Conservation (phyloP, 1,139 yeast species). For the Debaryomyces singareniensis region DNA sequence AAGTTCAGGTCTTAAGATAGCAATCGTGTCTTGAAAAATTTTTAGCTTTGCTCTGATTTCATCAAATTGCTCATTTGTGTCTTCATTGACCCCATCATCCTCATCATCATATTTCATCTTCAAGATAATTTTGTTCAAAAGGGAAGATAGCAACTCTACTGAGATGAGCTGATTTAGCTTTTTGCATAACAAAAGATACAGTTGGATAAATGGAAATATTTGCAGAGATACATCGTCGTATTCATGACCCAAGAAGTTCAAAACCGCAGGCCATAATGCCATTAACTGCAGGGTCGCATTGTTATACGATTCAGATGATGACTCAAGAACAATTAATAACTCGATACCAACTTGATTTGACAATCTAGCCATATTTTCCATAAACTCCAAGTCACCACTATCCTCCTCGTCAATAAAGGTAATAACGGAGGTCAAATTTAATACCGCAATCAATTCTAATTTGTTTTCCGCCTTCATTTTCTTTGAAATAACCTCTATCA, state of each 20-base stretch:
- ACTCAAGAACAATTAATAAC: constrained; percentile 57
- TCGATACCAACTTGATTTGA: constrained; percentile 74
- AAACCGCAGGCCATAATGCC: constrained; percentile 62
- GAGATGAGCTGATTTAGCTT: constrained; percentile 36
- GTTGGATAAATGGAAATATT: constrained; percentile 74
- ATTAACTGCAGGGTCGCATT: constrained; percentile 23
- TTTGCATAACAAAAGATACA: constrained; percentile 65
- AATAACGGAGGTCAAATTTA: constrained; percentile 58
- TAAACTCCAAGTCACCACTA: constrained; percentile 55
- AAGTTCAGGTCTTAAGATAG: constrained; percentile 65
- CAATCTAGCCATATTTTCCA: constrained; percentile 71
- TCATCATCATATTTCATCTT: constrained; percentile 79
- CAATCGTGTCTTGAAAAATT: constrained; percentile 79
- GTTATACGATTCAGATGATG: constrained; percentile 35
- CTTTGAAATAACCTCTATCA: constrained; percentile 77
- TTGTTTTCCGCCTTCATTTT: constrained; percentile 91
- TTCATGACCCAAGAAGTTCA: constrained; percentile 68
- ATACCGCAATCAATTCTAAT: constrained; percentile 62
- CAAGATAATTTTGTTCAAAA: constrained; percentile 62
- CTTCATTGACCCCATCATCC: constrained; percentile 60
- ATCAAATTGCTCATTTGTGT: constrained; percentile 65
- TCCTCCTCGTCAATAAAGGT: constrained; percentile 26
- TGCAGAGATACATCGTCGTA: constrained; percentile 86
- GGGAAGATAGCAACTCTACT: constrained; percentile 49
- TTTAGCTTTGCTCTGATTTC: constrained; percentile 73